Evolutionary conservation across 305 asterid genomes (phyloP), one percentile per base, ranked within the genome.

Genomic region (Caryopteris hybrid): DNA sequence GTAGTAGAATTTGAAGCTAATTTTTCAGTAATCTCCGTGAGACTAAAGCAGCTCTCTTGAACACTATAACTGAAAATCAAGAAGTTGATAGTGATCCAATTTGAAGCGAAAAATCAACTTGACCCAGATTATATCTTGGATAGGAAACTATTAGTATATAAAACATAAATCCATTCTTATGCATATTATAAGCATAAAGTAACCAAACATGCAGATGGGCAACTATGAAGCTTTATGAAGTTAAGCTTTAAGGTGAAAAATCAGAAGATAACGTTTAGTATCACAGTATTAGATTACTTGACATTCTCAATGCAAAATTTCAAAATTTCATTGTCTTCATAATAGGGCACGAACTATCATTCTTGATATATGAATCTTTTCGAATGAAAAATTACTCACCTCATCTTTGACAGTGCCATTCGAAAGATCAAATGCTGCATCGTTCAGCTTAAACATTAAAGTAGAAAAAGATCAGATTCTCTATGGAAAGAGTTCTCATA

Each of bases 391-490:
- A 72, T 29, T 10, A 70, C 81, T 71, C 59, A 90, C 99, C 99
- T 93, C 95, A 52, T 78, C 92, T 82, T 79, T 85, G 66, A 93
- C 91, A 12, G 77, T 65, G 47, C 99, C 99, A 25, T 84, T 93
- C 48, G 99, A 93, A 78, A 93, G 97, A 84, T 93, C 99, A 81
- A 93, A 93, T 53, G 97, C 96, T 14, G 99, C 99, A 85, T 93
- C 99, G 27, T 90, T 93, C 85, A 93, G 83, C 97, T 93, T 77
- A 86, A 79, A 61, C 74, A 81, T 52, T 60, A 57, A 51, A 52
- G 8, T 16, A n/a, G 10, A 18, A 36, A 27, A 50, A 20, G 34
- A 66, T 74, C 72, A 58, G 66, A 57, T 71, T 46, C 72, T 46
- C 68, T 31, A 47, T 10, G 27, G 66, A 27, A 21, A 57, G 43